Conservation (phyloP, 352 stramenopile genomes). For the Phytophthora pinifolia region DNA sequence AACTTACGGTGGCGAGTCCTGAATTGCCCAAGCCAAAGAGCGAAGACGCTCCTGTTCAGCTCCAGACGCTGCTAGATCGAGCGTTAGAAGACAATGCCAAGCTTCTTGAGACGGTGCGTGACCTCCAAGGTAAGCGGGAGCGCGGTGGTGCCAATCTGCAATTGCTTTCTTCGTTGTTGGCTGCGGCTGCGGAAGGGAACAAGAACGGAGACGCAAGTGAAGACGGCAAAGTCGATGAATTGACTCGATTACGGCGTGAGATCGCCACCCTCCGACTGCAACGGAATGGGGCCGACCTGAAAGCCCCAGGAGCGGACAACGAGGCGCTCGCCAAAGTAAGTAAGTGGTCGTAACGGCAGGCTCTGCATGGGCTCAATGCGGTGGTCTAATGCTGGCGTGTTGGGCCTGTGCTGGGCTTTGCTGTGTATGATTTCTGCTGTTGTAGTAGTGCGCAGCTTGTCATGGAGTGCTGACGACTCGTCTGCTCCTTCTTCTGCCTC, state of each 20-base stretch:
- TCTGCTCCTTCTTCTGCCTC: slow-evolving; percentile 36
- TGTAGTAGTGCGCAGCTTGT: slow-evolving; percentile 38
- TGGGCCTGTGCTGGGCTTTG: slow-evolving; percentile 29
- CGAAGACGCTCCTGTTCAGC: slow-evolving; percentile 23
- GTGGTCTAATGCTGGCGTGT: slow-evolving; percentile 36
- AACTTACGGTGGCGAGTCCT: not conserved
- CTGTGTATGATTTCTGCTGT: slow-evolving; percentile 29
- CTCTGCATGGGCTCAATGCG: slow-evolving; percentile 32
- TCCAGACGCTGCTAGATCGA: slow-evolving; percentile 51
- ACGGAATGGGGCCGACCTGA: slow-evolving; percentile 19
- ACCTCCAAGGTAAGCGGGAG: slow-evolving; percentile 61
- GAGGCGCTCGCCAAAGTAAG: slow-evolving; percentile 41
- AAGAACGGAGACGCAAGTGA: slow-evolving; percentile 15
- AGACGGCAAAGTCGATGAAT: slow-evolving; percentile 39
- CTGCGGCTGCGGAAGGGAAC: slow-evolving; percentile 14
- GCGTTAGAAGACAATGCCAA: slow-evolving; percentile 61
- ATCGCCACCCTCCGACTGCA: slow-evolving; percentile 33
- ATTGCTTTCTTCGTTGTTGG: slow-evolving; percentile 33
- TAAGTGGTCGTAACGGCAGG: slow-evolving; percentile 32
- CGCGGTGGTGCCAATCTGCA: slow-evolving; percentile 37
- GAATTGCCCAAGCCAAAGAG: slow-evolving; percentile 2
- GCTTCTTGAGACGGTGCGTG: slow-evolving; percentile 58
- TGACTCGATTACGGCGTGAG: slow-evolving; percentile 43
- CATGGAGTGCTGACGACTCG: slow-evolving; percentile 41
- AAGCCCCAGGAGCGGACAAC: slow-evolving; percentile 27